Evolutionary conservation across 2,329 filamentous ascomycete species (phyloP), one percentile per base, ranked within the genome.

Genomic region (Aspergillus fructus): DNA sequence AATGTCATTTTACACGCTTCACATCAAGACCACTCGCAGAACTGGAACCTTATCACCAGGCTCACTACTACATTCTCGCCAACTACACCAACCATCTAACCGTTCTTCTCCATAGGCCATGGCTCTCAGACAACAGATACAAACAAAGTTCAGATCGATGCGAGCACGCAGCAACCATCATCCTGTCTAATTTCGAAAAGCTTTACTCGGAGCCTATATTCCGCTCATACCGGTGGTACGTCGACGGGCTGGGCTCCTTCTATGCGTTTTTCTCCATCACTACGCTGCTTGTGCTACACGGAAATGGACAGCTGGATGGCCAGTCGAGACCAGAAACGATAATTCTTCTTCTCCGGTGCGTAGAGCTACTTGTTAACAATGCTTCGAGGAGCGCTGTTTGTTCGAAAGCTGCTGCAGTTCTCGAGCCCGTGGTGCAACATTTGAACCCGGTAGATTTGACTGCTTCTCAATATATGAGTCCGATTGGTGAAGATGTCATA

Each of bases 71-170:
- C 21, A 68, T 70, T 46, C 59, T 71, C 23, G 62, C 65, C 41
- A 67, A 65, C 51, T 70, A 68, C 51, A 64, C 63, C 4, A 59
- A 68, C 45, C 68, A 71, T 37, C 56, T 71, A 5, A 54, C 55
- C 24, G 54, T 70, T 3, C 57, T 71, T 5, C 62, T 69, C 3
- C 68, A 70, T 53, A 65, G 66, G 13, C 65, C 58, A 2, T 47
- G 23, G 21, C 49, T 57, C 13, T 11, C 43, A 21, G 27, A n/a
- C 23, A 5, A 19, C 4, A 6, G 4, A 13, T 3, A 3, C 2
- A 23, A 61, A 40, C 13, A 33, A 43, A 40, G 39, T 19, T 39
- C 17, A 11, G 24, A 33, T 8, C 45, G 27, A 17, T 49, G 53
- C n/a, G 53, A 55, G 24, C 15, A 49, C 4, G 45, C 53, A 5